These are phyloP conservation scores for Termitomyces sp. DNA, from an alignment of 768 basidiomycete species.

Conservation along the genomic window DNA sequence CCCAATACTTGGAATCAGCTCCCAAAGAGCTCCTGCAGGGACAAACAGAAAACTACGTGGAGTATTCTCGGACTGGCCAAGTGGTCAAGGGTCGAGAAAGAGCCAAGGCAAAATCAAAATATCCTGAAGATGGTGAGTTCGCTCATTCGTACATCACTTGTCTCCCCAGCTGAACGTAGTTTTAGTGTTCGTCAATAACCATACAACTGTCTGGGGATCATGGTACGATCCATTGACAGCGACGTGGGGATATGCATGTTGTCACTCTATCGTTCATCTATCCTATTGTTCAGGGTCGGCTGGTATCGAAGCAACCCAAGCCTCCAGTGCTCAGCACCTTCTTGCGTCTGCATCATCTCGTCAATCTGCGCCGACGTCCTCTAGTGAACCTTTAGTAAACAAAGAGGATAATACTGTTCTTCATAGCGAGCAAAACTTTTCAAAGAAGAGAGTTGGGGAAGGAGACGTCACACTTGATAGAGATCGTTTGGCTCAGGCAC, in stretches of 20 bases:
- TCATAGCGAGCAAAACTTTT: constrained; percentile 66
- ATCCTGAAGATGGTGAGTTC: constrained; percentile 88
- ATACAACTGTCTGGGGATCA: constrained; percentile 96
- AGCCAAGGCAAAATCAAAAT: constrained; percentile 86
- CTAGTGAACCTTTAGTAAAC: constrained; percentile 16
- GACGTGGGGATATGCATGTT: constrained; percentile 93
- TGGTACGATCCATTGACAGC: constrained; percentile 75
- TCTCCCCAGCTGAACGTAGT: constrained; percentile 6
- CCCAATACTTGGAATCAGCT: constrained; percentile 83
- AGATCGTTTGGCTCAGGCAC: constrained; percentile 61
- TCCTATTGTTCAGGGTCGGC: constrained; percentile 91
- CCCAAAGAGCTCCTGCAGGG: constrained; percentile 92
- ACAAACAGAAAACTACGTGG: constrained; percentile 96
- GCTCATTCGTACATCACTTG: neutral
- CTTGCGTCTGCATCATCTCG: constrained; percentile 40
- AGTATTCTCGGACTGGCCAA: constrained; percentile 90
- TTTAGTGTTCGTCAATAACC: constrained; percentile 86
- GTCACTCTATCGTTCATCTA: constrained; percentile 79
- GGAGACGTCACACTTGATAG: constrained; percentile 76
- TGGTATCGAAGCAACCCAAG: constrained; percentile 73
- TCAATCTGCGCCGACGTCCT: constrained; percentile 20
- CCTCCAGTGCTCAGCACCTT: constrained; percentile 72
- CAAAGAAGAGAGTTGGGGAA: constrained; percentile 78
- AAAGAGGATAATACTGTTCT: constrained; percentile 23
- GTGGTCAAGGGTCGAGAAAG: constrained; percentile 90